Conservation (phyloP, 2,329 filamentous ascomycete genomes). For the Davidsoniella eucalypti region DNA sequence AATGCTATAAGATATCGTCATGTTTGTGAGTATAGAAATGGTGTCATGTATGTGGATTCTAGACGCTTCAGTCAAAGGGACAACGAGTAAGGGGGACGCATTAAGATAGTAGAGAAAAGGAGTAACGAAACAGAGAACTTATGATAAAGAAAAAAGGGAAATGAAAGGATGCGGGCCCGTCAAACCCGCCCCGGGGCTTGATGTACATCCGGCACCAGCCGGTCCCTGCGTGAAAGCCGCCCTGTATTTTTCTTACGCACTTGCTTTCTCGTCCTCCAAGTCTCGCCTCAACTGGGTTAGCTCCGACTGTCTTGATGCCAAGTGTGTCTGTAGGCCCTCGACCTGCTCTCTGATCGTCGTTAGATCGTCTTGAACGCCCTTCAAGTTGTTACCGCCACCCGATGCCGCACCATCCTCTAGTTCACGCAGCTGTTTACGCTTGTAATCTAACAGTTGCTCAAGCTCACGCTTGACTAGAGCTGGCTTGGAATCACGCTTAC, state of each 20-base stretch:
- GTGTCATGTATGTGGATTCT: too few species aligned
- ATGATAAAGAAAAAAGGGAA: too few species aligned
- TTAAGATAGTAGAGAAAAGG: too few species aligned
- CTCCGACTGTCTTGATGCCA: conserved; percentile 57
- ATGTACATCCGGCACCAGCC: too few species aligned
- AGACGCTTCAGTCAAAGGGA: too few species aligned
- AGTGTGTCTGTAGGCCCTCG: conserved; percentile 71
- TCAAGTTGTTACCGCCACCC: conserved; percentile 46
- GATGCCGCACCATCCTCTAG: conserved; percentile 55
- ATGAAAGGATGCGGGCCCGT: too few species aligned
- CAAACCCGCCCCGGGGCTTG: too few species aligned
- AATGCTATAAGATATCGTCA: too few species aligned
- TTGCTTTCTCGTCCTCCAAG: conserved; percentile 70
- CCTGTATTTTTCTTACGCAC: conserved; percentile 21
- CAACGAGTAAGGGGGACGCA: too few species aligned
- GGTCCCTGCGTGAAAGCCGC: too few species aligned
- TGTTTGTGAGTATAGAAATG: too few species aligned
- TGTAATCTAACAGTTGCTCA: conserved; percentile 89
- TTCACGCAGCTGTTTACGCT: conserved; percentile 62
- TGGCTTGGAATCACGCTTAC: conserved; percentile 61
- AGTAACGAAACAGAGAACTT: too few species aligned
- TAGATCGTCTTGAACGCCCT: conserved; percentile 71
- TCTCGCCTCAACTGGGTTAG: conserved; percentile 63
- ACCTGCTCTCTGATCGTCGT: conserved; percentile 86
- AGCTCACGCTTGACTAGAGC: conserved; percentile 87